Base-by-base conservation (phyloP, 345 rosid genomes). In the Eucalyptus urophylla region DNA sequence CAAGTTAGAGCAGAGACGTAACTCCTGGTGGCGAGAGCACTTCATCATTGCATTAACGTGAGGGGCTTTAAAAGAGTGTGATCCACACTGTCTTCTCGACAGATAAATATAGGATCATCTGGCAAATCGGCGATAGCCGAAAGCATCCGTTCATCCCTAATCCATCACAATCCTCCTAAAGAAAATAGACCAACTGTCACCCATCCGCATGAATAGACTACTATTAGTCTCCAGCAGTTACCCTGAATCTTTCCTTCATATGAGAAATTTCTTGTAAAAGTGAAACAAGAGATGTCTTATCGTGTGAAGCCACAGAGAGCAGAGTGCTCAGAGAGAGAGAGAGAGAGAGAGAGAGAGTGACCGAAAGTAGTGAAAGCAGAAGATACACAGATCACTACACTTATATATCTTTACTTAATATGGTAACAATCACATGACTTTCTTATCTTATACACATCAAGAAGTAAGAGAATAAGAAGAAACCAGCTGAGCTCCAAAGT, bases 401-500 rank as follows among this genome's bases (percentile, higher is more conserved):
- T 69, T 43, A 67, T 56, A 44, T 44, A 58, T 27, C 10, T 33
- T 21, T 44, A 72, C 87, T 87, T 16, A 8, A 40, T 25, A 89
- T 44, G 37, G n/a, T 40, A 49, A 86, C 51, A 51, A 22, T 87
- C 58, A 31, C 17, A 86, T 86, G 53, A 86, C 67, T 86, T 86
- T 54, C 69, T 33, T 53, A 27, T 54, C 69, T 51, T 53, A 53
- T 86, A 60, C 88, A 54, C 88, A 53, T 86, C 37, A 67, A 80
- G 86, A 51, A 89, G 49, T n/a, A 54, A 49, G 49, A 87, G 25
- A 89, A 89, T n/a, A 50, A 81, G 49, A 16, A 91, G 89, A 89
- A 88, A 92, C 92, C 95, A 93, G 94, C 95, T 94, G 95, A 94
- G 95, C 97, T 95, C 92, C 81, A 87, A 85, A 76, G 14, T 87